Conservation (phyloP, 805 yeast species). For the Nakazawaea pomicola region DNA sequence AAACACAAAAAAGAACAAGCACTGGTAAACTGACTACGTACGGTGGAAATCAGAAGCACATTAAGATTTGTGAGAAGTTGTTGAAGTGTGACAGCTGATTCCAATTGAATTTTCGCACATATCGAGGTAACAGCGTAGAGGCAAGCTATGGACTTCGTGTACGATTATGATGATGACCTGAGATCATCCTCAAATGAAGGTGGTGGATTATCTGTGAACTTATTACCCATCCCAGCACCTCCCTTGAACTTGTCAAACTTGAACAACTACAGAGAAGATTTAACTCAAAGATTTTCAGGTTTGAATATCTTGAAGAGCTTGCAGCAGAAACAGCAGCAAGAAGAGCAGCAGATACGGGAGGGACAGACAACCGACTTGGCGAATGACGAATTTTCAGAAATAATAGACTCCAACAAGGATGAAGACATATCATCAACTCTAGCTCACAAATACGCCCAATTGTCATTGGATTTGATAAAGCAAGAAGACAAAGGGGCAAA, state of each 20-base stretch:
- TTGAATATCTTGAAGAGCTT: conserved; percentile 26
- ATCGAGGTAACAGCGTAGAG: too few relatives aligned
- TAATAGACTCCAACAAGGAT: conserved; percentile 2
- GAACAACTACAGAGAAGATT: conserved; percentile 27
- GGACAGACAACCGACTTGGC: too few relatives aligned
- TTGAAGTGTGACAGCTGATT: too few relatives aligned
- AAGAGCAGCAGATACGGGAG: conserved; percentile 4
- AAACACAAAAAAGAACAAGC: not conserved
- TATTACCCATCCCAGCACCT: conserved; percentile 32
- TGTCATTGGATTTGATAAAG: conserved; percentile 37
- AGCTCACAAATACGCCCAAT: conserved; percentile 46
- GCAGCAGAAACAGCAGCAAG: conserved; percentile 11
- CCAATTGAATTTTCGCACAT: too few relatives aligned
- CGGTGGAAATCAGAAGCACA: too few relatives aligned
- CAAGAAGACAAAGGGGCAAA: conserved; percentile 5
- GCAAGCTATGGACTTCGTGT: conserved; percentile 13
- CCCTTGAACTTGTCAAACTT: conserved; percentile 33
- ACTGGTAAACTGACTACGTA: too few relatives aligned
- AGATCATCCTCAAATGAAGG: not conserved
- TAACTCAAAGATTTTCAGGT: conserved; percentile 32
- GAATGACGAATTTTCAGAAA: not conserved
- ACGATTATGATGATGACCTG: conserved; percentile 2
- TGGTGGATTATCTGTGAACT: not conserved
- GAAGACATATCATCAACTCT: conserved; percentile 13
- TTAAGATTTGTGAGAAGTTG: too few relatives aligned